A percentile compares a stretch with the other conserved stretches of the same genome.
These are phyloP conservation scores for thale cress (Arabidopsis thaliana) DNA, from an alignment of 345 rosid genomes.

Conservation along the genomic window DNA sequence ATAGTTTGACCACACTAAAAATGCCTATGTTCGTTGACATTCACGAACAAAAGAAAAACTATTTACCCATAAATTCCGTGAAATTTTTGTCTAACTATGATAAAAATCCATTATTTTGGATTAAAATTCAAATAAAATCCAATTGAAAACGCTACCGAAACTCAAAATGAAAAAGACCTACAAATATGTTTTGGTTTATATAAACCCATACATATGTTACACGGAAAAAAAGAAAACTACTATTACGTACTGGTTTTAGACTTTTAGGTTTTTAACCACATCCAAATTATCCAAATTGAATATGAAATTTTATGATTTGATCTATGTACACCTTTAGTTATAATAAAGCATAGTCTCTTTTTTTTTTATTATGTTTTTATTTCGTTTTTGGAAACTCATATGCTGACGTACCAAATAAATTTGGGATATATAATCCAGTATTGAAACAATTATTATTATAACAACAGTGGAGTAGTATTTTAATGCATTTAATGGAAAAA, in stretches of 20 bases:
- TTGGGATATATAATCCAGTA: neutral
- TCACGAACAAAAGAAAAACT: neutral
- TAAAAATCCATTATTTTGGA: neutral
- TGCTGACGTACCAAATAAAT: neutral
- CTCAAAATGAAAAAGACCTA: neutral
- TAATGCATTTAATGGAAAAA: conserved; percentile 11
- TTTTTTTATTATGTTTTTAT: neutral
- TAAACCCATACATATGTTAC: neutral
- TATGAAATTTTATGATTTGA: neutral
- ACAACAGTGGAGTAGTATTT: neutral
- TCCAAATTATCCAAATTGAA: neutral
- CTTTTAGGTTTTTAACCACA: neutral
- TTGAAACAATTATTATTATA: neutral
- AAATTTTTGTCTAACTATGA: too few relatives aligned
- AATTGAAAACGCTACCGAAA: neutral
- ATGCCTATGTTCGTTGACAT: neutral
- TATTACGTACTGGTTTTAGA: neutral
- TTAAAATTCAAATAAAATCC: neutral
- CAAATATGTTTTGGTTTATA: neutral
- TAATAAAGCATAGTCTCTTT: too few relatives aligned
- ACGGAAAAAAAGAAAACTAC: neutral
- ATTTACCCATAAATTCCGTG: too few relatives aligned
- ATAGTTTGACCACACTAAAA: neutral
- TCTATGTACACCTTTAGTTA: too few relatives aligned
- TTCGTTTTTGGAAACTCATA: neutral